Base-by-base conservation (phyloP, 352 stramenopile genomes). In the Aphanomyces stellatus region DNA sequence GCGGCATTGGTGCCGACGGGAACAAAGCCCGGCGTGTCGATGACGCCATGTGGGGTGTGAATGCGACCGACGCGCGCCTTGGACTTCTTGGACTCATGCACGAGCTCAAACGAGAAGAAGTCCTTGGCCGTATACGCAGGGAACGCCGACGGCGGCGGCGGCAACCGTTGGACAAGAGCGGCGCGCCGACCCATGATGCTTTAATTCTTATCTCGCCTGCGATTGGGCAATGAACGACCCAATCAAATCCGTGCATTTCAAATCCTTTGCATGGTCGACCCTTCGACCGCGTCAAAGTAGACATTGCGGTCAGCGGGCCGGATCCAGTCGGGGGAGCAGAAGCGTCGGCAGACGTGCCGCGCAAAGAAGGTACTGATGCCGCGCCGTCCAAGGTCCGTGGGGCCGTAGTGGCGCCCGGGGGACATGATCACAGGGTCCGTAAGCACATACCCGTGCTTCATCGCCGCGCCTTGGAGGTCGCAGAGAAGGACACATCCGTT, bases 21-120 rank as follows among this genome's bases (percentile, higher is more conserved):
- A 1, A 94, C 86, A 70, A 90, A 94, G 27, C 79, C 74, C 13
- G 86, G 86, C n/a, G 86, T 95, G 49, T 92, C 81, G 46, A 95
- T 80, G 27, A 76, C 72, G n/a, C 86, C 86, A 66, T 95, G 83
- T 0, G 86, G 86, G 1, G 86, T 95, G 51, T 79, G 73, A 24
- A 95, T 88, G 37, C 75, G 59, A n/a, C 83, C 82, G 6, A 91
- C 82, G 19, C 86, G 73, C 27, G 86, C 86, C 43, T 76, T 61
- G 19, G 69, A 75, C 51, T 88, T 88, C 5, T 49, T 82, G 0
- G 84, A 93, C 74, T 86, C 53, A 66, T 91, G 79, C 10, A 91
- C 25, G 27, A 93, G 69, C 59, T 91, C 82, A 70, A 87, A 91
- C 30, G 59, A 71, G 69, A 90, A 93, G 64, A 85, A 87, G 35